Percentiles rank a stretch among this genome's conserved stretches.
These are phyloP conservation scores for Passalora sequoiae DNA, from an alignment of 2,329 filamentous ascomycete genomes.

Conservation along the genomic window DNA sequence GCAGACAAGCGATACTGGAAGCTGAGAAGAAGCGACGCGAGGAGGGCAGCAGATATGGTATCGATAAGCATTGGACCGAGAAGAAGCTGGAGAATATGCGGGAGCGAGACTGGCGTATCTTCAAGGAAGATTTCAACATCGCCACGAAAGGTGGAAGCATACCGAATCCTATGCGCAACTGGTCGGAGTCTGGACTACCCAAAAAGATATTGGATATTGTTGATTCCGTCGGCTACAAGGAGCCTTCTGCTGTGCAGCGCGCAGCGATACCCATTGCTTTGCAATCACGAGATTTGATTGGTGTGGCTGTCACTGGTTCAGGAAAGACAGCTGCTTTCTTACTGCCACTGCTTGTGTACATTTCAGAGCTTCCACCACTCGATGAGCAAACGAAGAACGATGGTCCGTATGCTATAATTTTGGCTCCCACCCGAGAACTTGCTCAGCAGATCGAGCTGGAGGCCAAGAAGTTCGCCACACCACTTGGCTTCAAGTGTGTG, in stretches of 20 bases:
- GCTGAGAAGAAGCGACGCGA: slow-evolving; percentile 76
- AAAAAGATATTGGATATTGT: slow-evolving; percentile 74
- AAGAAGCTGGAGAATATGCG: slow-evolving; percentile 92
- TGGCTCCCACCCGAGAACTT: slow-evolving; percentile 93
- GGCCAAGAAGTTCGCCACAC: slow-evolving; percentile 83
- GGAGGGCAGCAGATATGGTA: slow-evolving; percentile 63
- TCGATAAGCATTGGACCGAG: slow-evolving; percentile 93
- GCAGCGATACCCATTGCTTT: slow-evolving; percentile 93
- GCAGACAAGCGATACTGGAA: slow-evolving; percentile 75
- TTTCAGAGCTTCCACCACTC: slow-evolving; percentile 79
- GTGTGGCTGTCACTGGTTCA: slow-evolving; percentile 95
- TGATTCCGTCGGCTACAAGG: slow-evolving; percentile 77
- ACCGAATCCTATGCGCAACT: slow-evolving; percentile 93
- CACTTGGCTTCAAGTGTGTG: slow-evolving; percentile 88
- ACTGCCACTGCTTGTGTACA: slow-evolving; percentile 87
- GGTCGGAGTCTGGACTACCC: slow-evolving; percentile 80
- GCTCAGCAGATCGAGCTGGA: slow-evolving; percentile 96
- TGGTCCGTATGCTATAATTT: slow-evolving; percentile 92
- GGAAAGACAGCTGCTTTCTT: slow-evolving; percentile 97
- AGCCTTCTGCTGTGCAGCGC: slow-evolving; percentile 86
- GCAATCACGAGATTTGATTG: slow-evolving; percentile 91
- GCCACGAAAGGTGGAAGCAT: slow-evolving; percentile 85
- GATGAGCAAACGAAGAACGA: slow-evolving; percentile 85
- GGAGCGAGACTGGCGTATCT: slow-evolving; percentile 97
- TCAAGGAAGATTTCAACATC: slow-evolving; percentile 99